Evolutionary conservation across 2,329 filamentous ascomycete species (phyloP).

Genomic region (Pyricularia sp.): DNA sequence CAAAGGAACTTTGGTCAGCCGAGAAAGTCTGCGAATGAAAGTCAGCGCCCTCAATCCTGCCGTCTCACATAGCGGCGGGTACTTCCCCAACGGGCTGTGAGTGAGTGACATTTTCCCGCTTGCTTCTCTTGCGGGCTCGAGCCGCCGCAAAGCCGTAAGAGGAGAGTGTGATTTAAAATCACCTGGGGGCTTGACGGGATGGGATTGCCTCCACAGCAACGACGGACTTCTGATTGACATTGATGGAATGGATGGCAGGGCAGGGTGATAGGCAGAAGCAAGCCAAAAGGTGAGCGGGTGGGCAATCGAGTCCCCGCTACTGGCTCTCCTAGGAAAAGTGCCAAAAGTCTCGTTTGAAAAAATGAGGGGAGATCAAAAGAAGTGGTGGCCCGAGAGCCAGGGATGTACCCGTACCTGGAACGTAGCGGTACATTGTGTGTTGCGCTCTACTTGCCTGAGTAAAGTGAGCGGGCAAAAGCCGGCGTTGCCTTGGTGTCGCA

Average conservation of each 20-base stretch:
- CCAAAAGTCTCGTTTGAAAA: background rate
- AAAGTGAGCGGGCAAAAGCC: background rate
- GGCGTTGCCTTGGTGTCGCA: background rate
- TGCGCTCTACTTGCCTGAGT: background rate
- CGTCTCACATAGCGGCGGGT: background rate
- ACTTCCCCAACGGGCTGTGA: background rate
- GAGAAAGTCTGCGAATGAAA: background rate
- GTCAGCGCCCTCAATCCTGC: background rate
- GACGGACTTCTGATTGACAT: background rate
- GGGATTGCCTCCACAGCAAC: background rate
- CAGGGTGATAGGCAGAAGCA: background rate
- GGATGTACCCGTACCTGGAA: background rate
- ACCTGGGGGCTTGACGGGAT: background rate
- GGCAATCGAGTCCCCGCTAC: background rate
- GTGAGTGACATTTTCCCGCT: background rate
- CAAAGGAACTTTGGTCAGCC: background rate
- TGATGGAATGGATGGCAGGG: background rate
- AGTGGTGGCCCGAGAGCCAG: background rate
- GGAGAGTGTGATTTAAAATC: background rate
- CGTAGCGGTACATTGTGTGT: background rate
- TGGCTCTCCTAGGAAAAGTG: background rate
- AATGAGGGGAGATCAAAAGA: background rate
- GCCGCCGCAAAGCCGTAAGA: background rate
- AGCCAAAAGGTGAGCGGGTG: background rate
- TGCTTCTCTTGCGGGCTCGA: background rate